These are phyloP conservation scores for Gastrodia elata DNA, from an alignment of 106 monocot species.

Conservation along the genomic window DNA sequence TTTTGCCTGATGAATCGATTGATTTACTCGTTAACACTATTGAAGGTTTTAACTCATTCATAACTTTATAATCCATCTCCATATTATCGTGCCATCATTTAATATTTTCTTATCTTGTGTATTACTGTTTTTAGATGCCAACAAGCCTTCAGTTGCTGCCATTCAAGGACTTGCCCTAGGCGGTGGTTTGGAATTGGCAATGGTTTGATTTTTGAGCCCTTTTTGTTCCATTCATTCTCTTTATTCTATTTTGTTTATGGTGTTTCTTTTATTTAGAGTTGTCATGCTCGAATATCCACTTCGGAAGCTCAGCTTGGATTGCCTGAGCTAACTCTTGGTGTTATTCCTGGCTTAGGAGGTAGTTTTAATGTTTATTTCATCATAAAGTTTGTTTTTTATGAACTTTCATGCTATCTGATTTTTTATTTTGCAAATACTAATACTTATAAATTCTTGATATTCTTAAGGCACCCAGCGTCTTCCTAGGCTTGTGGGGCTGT, in stretches of 20 bases:
- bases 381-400: not conserved
- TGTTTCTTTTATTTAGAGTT: conserved; percentile 38
- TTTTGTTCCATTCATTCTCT: not conserved
- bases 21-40: conserved; percentile 10
- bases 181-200: conserved; percentile 72
- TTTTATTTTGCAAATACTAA: not conserved
- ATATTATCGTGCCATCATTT: not conserved
- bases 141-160: conserved; percentile 91
- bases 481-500: conserved; percentile 73
- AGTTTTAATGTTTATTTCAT: not conserved
- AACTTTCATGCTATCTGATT: not conserved
- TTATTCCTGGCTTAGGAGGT: conserved; percentile 96
- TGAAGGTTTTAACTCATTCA: conserved; percentile 6
- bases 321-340: conserved; percentile 83
- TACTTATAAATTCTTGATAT: not conserved
- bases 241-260: not conserved
- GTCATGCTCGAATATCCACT: conserved; percentile 79
- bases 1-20: conserved; percentile 7
- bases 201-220: conserved; percentile 35
- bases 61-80: not conserved
- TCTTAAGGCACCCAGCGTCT: conserved; percentile 76
- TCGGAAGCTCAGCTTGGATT: conserved; percentile 70
- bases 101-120: not conserved
- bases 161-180: conserved; percentile 84
- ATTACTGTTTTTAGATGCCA: conserved; percentile 38